phyloP scores from a whole-genome alignment of 129 eudicot genomes.

The sunflower (Helianthus annuus) region DNA sequence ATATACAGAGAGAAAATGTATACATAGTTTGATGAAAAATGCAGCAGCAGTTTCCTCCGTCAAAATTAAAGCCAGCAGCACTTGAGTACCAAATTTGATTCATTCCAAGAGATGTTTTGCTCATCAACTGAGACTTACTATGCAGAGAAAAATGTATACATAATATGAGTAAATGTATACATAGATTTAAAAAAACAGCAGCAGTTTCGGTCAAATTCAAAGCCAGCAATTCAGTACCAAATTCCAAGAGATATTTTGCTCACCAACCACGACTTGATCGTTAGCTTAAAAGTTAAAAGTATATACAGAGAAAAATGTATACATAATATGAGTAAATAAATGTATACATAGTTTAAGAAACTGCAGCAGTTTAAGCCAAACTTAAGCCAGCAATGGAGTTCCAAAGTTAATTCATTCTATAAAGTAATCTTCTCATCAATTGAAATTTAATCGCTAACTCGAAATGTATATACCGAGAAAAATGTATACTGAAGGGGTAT shows the following conservation, averaged over 20 bases:
- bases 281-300: neutral
- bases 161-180: neutral
- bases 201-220: too few relatives aligned
- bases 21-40: neutral
- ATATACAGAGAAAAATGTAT: neutral
- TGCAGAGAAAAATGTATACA: too few relatives aligned
- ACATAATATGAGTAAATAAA: neutral
- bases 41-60: slow-evolving; percentile 29
- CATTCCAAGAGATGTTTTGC: neutral
- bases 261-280: neutral
- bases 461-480: too few relatives aligned
- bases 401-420: neutral
- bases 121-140: neutral
- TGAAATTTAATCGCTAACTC: neutral
- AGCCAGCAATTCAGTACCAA: too few relatives aligned
- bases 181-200: too few relatives aligned
- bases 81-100: neutral
- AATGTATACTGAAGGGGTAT: too few relatives aligned
- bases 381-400: neutral
- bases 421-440: neutral
- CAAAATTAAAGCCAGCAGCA: neutral
- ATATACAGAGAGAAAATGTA: neutral
- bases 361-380: slow-evolving; percentile 28
- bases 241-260: too few relatives aligned
- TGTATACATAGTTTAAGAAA: neutral